These are phyloP conservation scores for Dittrichia graveolens DNA, from an alignment of 129 eudicot genomes.

Conservation along the genomic window DNA sequence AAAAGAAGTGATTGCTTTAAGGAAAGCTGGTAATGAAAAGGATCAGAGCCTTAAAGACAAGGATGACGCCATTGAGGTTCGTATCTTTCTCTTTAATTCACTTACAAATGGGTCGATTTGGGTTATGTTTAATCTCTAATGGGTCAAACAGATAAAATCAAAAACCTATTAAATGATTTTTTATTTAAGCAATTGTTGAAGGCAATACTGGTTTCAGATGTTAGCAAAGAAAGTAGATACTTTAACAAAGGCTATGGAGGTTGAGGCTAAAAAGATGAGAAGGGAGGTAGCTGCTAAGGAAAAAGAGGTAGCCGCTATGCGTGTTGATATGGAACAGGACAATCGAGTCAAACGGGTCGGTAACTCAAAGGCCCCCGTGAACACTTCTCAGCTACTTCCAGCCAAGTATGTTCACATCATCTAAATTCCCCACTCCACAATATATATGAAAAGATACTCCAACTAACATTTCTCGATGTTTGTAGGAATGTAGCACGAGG, in stretches of 20 bases:
- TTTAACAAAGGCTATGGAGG: constrained; percentile 92
- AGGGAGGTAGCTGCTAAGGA: constrained; percentile 93
- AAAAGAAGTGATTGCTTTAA: constrained; percentile 82
- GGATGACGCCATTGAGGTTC: constrained; percentile 94
- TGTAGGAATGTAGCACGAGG: constrained; percentile 69
- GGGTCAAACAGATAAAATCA: background rate
- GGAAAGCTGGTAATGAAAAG: constrained; percentile 86
- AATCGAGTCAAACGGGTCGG: constrained; percentile 67
- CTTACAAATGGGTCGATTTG: background rate
- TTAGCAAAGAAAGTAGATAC: constrained; percentile 93
- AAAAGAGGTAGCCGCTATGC: constrained; percentile 92
- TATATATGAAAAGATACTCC: no score
- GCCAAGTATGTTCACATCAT: constrained; percentile 56
- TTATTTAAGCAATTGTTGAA: background rate
- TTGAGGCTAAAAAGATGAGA: constrained; percentile 92
- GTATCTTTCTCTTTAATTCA: constrained; percentile 3
- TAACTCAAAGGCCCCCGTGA: constrained; percentile 55
- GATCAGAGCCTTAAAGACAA: constrained; percentile 98
- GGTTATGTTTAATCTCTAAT: background rate
- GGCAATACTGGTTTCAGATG: constrained; percentile 49
- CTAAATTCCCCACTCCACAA: no score
- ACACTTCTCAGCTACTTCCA: constrained; percentile 69
- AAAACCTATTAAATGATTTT: no score
- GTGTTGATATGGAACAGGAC: constrained; percentile 87
- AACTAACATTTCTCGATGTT: background rate